phyloP scores from a whole-genome alignment of 371 early-diverging fungal species.

The Saksenaea oblongispora region DNA sequence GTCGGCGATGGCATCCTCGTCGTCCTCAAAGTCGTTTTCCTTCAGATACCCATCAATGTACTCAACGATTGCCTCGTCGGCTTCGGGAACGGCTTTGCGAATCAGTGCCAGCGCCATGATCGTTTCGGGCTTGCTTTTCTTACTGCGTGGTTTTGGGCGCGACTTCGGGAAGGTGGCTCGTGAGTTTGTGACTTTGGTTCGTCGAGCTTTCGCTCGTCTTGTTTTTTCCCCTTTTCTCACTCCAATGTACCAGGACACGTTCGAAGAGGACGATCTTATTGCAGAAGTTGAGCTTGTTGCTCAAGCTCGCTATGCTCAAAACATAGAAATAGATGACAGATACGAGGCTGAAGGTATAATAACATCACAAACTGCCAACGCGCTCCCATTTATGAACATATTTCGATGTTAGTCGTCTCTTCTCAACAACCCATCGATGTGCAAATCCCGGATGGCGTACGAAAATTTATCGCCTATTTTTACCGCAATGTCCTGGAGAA shows the following conservation, averaged over 20 bases:
- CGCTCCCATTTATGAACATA: neutral
- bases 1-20: slow-evolving; percentile 76
- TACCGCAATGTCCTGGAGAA: slow-evolving; percentile 78
- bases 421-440: slow-evolving; percentile 48
- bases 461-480: slow-evolving; percentile 82
- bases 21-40: slow-evolving; percentile 70
- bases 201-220: too few relatives aligned
- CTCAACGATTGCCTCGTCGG: slow-evolving; percentile 78
- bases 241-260: slow-evolving; percentile 70
- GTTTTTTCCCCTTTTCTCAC: too few relatives aligned
- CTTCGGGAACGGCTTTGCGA: slow-evolving; percentile 67
- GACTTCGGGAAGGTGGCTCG: too few relatives aligned
- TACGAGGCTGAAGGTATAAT: slow-evolving; percentile 50
- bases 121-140: too few relatives aligned
- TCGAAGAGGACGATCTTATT: slow-evolving; percentile 80
- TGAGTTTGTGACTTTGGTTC: too few relatives aligned
- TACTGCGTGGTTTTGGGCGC: neutral
- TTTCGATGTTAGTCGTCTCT: slow-evolving; percentile 11
- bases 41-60: slow-evolving; percentile 85
- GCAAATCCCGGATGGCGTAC: slow-evolving; percentile 80
- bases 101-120: slow-evolving; percentile 52
- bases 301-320: slow-evolving; percentile 40
- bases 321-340: slow-evolving; percentile 60
- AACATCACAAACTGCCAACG: neutral
- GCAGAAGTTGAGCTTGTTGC: slow-evolving; percentile 85